Evolutionary conservation across 345 rosid species (phyloP).

Genomic region (Erodium maritimum): DNA sequence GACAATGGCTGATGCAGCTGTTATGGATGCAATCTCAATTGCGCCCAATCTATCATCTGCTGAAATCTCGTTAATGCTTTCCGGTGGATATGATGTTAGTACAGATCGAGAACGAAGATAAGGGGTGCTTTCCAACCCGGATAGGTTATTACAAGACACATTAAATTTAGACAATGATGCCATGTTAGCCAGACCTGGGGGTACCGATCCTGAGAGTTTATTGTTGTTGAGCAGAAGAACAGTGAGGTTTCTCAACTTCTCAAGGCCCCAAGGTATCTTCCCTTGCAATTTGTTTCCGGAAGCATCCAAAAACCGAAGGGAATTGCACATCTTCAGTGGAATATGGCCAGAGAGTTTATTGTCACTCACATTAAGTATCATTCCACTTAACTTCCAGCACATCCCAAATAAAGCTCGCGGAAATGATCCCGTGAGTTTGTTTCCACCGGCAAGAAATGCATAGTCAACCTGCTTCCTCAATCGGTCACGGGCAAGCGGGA

Average conservation of each 20-base stretch:
- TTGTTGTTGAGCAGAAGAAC: conserved; percentile 12
- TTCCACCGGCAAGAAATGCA: conserved; percentile 22
- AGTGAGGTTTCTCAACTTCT: conserved; percentile 10
- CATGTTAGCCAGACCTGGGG: conserved; percentile 5
- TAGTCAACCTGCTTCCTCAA: conserved; percentile 11
- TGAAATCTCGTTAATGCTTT: not conserved
- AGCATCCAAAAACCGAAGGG: conserved; percentile 20
- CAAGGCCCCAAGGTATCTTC: conserved; percentile 15
- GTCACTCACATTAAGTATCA: conserved; percentile 17
- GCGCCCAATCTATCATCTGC: conserved; percentile 3
- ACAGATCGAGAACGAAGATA: not conserved
- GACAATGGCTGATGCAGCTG: conserved; percentile 19
- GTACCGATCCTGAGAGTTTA: conserved; percentile 7
- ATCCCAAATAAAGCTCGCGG: conserved; percentile 12
- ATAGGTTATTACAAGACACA: conserved; percentile 7
- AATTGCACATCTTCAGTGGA: conserved; percentile 15
- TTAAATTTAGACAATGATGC: conserved; percentile 5
- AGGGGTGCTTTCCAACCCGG: conserved; percentile 1
- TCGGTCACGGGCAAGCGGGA: conserved; percentile 14
- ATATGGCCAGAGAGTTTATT: conserved; percentile 15
- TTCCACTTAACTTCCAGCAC: conserved; percentile 13
- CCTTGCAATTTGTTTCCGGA: conserved; percentile 17
- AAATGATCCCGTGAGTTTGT: conserved; percentile 17
- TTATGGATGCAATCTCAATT: conserved; percentile 26
- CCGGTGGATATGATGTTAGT: conserved; percentile 2